Percentiles rank a stretch among this genome's conserved stretches.
phyloP scores from a whole-genome alignment of 768 basidiomycete genomes.

The Lentinus brumalis region DNA sequence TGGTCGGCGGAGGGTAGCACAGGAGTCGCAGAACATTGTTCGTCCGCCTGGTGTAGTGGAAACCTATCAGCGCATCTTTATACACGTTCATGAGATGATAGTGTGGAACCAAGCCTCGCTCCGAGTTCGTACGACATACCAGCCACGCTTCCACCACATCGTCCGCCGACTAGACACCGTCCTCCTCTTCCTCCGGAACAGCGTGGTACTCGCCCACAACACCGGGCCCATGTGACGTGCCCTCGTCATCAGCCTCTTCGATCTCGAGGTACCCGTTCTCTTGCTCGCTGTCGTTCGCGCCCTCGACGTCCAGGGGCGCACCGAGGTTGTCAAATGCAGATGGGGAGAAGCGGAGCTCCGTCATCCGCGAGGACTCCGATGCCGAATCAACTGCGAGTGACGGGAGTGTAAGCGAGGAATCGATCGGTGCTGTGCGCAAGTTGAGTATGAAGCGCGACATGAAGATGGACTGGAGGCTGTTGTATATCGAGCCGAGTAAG shows the following conservation, averaged over 20 bases:
- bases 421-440: background rate
- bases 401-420: background rate
- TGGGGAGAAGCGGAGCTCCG: conserved; percentile 2
- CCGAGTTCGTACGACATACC: background rate
- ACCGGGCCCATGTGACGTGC: background rate
- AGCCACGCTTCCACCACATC: background rate
- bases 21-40: background rate
- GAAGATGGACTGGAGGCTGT: conserved; percentile 10
- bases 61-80: background rate
- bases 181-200: background rate
- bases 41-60: background rate
- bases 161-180: background rate
- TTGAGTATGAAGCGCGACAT: conserved; percentile 14
- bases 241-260: background rate
- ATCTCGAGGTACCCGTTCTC: background rate
- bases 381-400: background rate
- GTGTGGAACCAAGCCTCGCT: background rate
- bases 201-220: conserved; percentile 2
- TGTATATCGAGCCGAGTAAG: no score
- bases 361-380: background rate
- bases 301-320: conserved; percentile 6
- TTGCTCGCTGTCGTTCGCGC: background rate
- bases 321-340: conserved; percentile 4
- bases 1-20: background rate
- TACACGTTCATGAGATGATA: background rate